phyloP scores from a whole-genome alignment of 192 early-diverging fungal species.

The Spizellomyces sp. region DNA sequence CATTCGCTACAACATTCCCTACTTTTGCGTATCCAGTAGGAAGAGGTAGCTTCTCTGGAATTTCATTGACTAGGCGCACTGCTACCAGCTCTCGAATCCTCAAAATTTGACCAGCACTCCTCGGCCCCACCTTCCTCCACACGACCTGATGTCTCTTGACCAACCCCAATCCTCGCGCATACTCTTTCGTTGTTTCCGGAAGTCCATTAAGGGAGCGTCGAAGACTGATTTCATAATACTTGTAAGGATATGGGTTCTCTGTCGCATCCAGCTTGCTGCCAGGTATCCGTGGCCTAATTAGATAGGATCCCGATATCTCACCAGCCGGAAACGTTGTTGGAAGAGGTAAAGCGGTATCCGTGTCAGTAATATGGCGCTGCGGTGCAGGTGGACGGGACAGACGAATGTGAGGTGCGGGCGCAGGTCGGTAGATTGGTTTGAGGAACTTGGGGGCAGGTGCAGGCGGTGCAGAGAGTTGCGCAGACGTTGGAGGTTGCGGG shows the following conservation, averaged over 20 bases:
- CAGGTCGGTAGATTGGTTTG: background rate
- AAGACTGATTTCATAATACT: constrained; percentile 64
- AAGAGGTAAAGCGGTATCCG: constrained; percentile 45
- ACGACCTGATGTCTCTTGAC: constrained; percentile 57
- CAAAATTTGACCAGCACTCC: constrained; percentile 61
- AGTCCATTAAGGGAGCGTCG: constrained; percentile 60
- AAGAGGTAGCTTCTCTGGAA: constrained; percentile 29
- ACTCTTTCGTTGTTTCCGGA: constrained; percentile 47
- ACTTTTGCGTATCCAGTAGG: constrained; percentile 26
- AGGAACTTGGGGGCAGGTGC: background rate
- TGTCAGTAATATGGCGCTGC: constrained; percentile 35
- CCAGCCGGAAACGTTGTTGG: constrained; percentile 43
- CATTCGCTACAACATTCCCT: constrained; percentile 12
- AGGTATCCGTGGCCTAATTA: constrained; percentile 19
- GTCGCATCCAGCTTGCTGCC: constrained; percentile 5
- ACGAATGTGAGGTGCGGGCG: constrained; percentile 12
- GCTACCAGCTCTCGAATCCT: constrained; percentile 66
- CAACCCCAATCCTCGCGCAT: constrained; percentile 57
- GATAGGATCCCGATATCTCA: background rate
- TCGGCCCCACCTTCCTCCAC: constrained; percentile 52
- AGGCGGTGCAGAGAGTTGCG: constrained; percentile 20
- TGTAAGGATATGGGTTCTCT: constrained; percentile 38
- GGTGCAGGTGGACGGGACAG: constrained; percentile 8
- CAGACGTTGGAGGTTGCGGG: constrained; percentile 1
- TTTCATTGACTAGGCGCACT: constrained; percentile 46